Percentiles rank a stretch among this genome's conserved stretches.
phyloP scores from a whole-genome alignment of 2,329 filamentous ascomycete species.

The Chalaropsis ovoidea region DNA sequence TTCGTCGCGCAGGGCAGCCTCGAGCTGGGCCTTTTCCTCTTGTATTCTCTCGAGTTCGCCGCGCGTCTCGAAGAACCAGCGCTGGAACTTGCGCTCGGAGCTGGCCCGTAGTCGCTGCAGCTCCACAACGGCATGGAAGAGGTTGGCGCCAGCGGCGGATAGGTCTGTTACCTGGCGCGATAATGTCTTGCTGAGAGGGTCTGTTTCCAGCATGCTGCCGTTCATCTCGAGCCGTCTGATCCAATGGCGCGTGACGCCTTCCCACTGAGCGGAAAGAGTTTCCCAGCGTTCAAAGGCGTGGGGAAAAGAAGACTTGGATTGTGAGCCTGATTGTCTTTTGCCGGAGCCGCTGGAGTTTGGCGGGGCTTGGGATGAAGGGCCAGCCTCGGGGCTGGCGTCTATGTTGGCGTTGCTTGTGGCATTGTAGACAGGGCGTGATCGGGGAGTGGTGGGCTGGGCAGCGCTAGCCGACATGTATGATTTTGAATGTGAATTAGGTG shows the following conservation, averaged over 20 bases:
- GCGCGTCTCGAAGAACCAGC: slow-evolving; percentile 95
- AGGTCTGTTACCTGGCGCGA: slow-evolving; percentile 91
- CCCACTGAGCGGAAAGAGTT: slow-evolving; percentile 92
- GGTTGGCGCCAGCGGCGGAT: slow-evolving; percentile 90
- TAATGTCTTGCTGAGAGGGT: slow-evolving; percentile 77
- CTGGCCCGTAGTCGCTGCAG: slow-evolving; percentile 86
- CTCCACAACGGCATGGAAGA: slow-evolving; percentile 96
- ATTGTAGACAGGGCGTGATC: slow-evolving; percentile 23
- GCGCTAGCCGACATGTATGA: slow-evolving; percentile 25
- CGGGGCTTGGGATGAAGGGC: slow-evolving; percentile 27
- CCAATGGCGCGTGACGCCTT: slow-evolving; percentile 95
- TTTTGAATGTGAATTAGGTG: slow-evolving; percentile 26
- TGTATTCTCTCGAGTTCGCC: slow-evolving; percentile 75
- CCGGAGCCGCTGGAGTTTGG: slow-evolving; percentile 24
- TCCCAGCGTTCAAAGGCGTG: slow-evolving; percentile 98
- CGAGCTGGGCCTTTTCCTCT: slow-evolving; percentile 72
- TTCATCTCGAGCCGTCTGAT: slow-evolving; percentile 87
- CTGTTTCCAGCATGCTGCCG: slow-evolving; percentile 68
- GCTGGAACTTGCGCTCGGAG: slow-evolving; percentile 93
- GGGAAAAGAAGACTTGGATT: slow-evolving; percentile 59
- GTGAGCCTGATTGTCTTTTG: slow-evolving; percentile 28
- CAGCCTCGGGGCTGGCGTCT: slow-evolving; percentile 11
- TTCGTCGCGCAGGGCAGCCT: slow-evolving; percentile 64
- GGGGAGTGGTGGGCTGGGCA: slow-evolving; percentile 26
- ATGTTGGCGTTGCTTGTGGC: slow-evolving; percentile 16